Percentiles rank a stretch among this genome's conserved stretches.
phyloP scores from a whole-genome alignment of 257 asterid genomes.

The Leonotis leonurus region DNA sequence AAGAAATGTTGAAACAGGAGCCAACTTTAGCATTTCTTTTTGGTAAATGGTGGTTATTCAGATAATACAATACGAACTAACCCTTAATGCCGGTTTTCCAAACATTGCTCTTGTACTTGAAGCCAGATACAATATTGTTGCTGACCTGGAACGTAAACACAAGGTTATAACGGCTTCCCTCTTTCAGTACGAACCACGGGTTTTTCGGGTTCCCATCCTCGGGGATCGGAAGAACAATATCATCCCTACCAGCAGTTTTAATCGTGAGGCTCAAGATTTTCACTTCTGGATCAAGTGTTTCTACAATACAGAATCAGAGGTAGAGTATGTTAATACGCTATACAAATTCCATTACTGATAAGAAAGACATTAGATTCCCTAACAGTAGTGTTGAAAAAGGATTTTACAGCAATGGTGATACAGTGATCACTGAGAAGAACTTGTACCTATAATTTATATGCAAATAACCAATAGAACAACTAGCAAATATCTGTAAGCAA shows the following conservation, averaged over 20 bases:
- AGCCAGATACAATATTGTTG: slow-evolving; percentile 72
- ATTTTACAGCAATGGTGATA: slow-evolving; percentile 4
- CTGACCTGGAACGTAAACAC: slow-evolving; percentile 54
- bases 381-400: too few species aligned
- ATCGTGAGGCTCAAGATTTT: slow-evolving; percentile 67
- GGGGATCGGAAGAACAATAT: slow-evolving; percentile 61
- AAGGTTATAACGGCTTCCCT: slow-evolving; percentile 63
- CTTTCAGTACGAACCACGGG: slow-evolving; percentile 74
- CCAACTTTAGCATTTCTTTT: background rate
- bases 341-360: background rate
- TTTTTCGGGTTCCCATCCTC: slow-evolving; percentile 56
- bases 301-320: slow-evolving; percentile 25
- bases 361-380: background rate
- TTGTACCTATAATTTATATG: background rate
- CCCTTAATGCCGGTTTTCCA: slow-evolving; percentile 88
- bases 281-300: slow-evolving; percentile 77
- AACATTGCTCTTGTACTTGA: slow-evolving; percentile 63
- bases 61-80: slow-evolving; percentile 12
- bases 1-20: background rate
- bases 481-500: background rate
- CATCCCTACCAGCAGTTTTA: slow-evolving; percentile 52
- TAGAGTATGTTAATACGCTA: background rate
- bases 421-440: background rate
- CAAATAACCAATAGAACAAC: background rate
- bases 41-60: background rate